Evolutionary conservation across 2,329 filamentous ascomycete genomes (phyloP).

Genomic region (Cercospora beticola): DNA sequence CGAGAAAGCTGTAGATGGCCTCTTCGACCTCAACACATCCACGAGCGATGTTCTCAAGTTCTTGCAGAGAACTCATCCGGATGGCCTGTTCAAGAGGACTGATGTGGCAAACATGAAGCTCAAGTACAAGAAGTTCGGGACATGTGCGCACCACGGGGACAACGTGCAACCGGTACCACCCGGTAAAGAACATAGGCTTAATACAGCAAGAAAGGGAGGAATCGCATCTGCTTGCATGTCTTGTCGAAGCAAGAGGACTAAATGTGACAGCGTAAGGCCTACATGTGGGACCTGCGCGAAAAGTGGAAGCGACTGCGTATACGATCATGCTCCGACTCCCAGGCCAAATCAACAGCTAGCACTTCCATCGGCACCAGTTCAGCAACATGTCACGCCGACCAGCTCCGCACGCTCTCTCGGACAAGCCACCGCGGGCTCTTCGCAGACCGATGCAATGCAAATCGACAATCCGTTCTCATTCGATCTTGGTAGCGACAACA

Average conservation of each 20-base stretch:
- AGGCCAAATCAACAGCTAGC: slow-evolving; percentile 10
- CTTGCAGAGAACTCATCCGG: slow-evolving; percentile 35
- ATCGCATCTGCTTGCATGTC: slow-evolving; percentile 31
- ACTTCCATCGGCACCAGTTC: neutral
- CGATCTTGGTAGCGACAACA: slow-evolving; percentile 4
- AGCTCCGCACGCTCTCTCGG: slow-evolving; percentile 12
- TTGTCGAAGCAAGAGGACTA: slow-evolving; percentile 33
- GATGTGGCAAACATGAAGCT: slow-evolving; percentile 41
- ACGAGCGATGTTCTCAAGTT: slow-evolving; percentile 37
- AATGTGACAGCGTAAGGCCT: slow-evolving; percentile 32
- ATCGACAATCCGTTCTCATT: slow-evolving; percentile 16
- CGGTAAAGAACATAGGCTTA: neutral
- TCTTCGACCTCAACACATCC: slow-evolving; percentile 36
- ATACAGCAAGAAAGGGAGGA: slow-evolving; percentile 2
- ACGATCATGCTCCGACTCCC: slow-evolving; percentile 28
- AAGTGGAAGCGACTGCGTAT: slow-evolving; percentile 26
- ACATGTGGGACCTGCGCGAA: slow-evolving; percentile 29
- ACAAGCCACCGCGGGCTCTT: slow-evolving; percentile 7
- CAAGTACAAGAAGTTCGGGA: slow-evolving; percentile 37
- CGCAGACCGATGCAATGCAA: slow-evolving; percentile 14
- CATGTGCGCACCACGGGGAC: slow-evolving; percentile 26
- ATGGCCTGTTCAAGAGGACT: slow-evolving; percentile 37
- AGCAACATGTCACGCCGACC: slow-evolving; percentile 11
- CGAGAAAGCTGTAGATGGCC: slow-evolving; percentile 36
- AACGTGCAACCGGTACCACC: slow-evolving; percentile 7